These are phyloP conservation scores for Epicoccum sorghinum DNA, from an alignment of 2,329 filamentous ascomycete genomes.

Conservation along the genomic window DNA sequence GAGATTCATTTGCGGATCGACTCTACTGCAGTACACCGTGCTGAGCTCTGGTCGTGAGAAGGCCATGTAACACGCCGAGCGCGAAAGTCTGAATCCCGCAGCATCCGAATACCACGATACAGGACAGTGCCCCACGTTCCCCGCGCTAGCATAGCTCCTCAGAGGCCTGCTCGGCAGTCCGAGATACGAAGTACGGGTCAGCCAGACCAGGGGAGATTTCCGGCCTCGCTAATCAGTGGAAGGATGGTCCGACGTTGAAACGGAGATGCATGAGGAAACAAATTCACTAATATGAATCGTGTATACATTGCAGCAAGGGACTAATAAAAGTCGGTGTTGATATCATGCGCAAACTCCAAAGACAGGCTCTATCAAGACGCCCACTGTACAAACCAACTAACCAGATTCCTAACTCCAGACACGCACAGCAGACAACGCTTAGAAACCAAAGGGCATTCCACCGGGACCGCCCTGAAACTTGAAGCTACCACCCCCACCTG, in stretches of 20 bases:
- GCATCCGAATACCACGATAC: neutral
- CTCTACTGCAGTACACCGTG: neutral
- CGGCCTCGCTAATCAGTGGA: no score
- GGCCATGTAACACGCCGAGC: neutral
- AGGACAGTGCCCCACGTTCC: neutral
- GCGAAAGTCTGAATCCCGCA: constrained; percentile 1
- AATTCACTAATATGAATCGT: no score
- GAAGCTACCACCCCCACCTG: constrained; percentile 44
- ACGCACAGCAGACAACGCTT: neutral
- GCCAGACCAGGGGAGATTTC: no score
- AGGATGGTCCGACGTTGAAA: no score
- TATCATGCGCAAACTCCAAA: neutral
- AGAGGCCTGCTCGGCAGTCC: neutral
- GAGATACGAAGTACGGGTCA: neutral
- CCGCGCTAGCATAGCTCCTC: neutral
- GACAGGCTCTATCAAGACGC: neutral
- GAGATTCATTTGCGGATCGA: neutral
- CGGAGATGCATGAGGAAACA: no score
- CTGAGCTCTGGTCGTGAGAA: neutral
- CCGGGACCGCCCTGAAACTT: constrained; percentile 47
- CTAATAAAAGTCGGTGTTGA: neutral
- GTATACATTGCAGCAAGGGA: neutral
- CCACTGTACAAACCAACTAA: neutral
- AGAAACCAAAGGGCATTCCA: constrained; percentile 33
- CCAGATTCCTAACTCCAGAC: neutral